These are phyloP conservation scores for Saturnispora serradocipensis DNA, from an alignment of 805 yeast species.

Conservation along the genomic window DNA sequence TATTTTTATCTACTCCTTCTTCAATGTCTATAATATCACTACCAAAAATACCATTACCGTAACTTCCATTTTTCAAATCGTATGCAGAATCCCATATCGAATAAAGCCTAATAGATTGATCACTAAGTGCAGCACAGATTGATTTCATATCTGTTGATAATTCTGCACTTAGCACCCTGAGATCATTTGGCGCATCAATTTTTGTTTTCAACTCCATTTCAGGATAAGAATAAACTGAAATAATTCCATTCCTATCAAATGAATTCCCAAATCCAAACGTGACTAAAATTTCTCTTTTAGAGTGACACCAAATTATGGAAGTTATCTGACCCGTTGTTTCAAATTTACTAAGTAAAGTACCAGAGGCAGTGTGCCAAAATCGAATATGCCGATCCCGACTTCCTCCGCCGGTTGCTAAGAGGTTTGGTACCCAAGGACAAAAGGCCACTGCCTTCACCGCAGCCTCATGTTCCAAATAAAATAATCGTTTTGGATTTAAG, in stretches of 20 bases:
- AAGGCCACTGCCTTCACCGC: conserved; percentile 87
- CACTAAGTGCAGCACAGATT: conserved; percentile 69
- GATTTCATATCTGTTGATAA: conserved; percentile 54
- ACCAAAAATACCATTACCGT: conserved; percentile 38
- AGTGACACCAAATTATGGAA: conserved; percentile 65
- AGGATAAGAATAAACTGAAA: conserved; percentile 63
- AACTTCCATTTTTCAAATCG: conserved; percentile 24
- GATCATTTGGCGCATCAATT: conserved; percentile 40
- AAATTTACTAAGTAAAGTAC: conserved; percentile 52
- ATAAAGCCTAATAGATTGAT: conserved; percentile 68
- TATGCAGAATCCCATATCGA: conserved; percentile 53
- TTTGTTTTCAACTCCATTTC: conserved; percentile 38
- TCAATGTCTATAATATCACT: conserved; percentile 48
- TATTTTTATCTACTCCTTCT: conserved; percentile 40
- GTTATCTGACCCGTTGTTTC: conserved; percentile 70
- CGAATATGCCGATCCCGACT: conserved; percentile 68
- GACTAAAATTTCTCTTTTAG: conserved; percentile 55
- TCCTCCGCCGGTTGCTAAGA: conserved; percentile 90
- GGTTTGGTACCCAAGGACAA: conserved; percentile 80
- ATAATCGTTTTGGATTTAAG: conserved; percentile 34
- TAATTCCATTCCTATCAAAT: conserved; percentile 37
- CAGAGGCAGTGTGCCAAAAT: conserved; percentile 81
- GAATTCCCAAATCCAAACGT: conserved; percentile 73
- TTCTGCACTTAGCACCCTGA: conserved; percentile 59
- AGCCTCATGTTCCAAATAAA: conserved; percentile 57